Percentiles rank a stretch among this genome's conserved stretches.
These are phyloP conservation scores for Orbilia javanica DNA, from an alignment of 2,329 filamentous ascomycete genomes.

Conservation along the genomic window DNA sequence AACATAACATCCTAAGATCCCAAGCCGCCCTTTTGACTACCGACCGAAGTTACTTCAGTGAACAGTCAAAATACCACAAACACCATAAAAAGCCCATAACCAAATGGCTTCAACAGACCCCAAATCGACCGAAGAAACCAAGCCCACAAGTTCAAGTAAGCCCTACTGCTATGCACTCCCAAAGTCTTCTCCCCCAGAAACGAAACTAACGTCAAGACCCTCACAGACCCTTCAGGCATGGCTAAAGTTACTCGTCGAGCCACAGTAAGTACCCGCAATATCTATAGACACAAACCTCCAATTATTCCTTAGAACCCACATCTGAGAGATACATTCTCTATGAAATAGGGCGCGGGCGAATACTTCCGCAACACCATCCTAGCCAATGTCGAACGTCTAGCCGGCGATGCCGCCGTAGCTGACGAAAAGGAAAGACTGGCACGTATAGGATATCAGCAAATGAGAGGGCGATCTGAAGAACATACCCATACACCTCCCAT, in stretches of 20 bases:
- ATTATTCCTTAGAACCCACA: background rate
- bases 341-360: slow-evolving; percentile 36
- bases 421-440: slow-evolving; percentile 49
- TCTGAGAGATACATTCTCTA: background rate
- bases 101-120: background rate
- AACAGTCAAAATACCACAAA: background rate
- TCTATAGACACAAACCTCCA: background rate
- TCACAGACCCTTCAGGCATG: slow-evolving; percentile 28
- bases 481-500: slow-evolving; percentile 12
- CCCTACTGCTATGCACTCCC: background rate
- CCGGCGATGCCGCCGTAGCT: slow-evolving; percentile 22
- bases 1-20: too few relatives aligned
- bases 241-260: slow-evolving; percentile 7
- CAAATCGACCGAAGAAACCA: background rate
- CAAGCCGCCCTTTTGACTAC: too few relatives aligned
- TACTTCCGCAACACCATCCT: slow-evolving; percentile 45
- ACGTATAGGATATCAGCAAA: slow-evolving; percentile 28
- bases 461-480: slow-evolving; percentile 34
- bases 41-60: background rate
- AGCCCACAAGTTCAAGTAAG: slow-evolving; percentile 22
- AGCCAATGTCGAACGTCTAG: slow-evolving; percentile 36
- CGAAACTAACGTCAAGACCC: slow-evolving; percentile 1
- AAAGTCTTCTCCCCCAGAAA: background rate
- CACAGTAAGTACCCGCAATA: slow-evolving; percentile 16
- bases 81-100: too few relatives aligned